Percentiles rank a stretch among this genome's conserved stretches.
Evolutionary conservation across 306 rosid genomes (phyloP).

Genomic region (Spatholobus suberectus): DNA sequence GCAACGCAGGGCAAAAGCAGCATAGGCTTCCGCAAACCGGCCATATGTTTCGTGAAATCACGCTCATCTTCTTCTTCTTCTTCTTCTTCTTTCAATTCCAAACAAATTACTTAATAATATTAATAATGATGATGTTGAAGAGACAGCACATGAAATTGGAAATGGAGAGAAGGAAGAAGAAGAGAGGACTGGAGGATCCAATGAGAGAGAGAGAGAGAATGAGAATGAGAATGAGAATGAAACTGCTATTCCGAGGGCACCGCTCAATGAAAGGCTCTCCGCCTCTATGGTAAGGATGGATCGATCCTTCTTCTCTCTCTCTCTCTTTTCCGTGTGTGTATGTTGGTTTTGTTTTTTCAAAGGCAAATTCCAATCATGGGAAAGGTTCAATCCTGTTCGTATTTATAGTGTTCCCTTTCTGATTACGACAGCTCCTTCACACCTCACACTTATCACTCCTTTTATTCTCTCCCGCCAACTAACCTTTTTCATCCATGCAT

Average conservation of each 20-base stretch:
- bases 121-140: background rate
- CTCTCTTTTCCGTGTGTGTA: background rate
- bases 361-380: background rate
- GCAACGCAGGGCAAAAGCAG: slow-evolving; percentile 79
- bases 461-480: slow-evolving; percentile 2
- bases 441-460: background rate
- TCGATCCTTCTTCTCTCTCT: background rate
- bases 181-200: background rate
- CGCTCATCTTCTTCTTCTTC: slow-evolving; percentile 69
- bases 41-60: slow-evolving; percentile 73
- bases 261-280: background rate
- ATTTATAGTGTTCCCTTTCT: slow-evolving; percentile 3
- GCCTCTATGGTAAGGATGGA: background rate
- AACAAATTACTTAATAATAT: background rate
- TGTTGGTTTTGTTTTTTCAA: background rate
- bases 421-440: background rate
- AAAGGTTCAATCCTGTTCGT: background rate
- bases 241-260: background rate
- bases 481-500: background rate
- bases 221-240: background rate
- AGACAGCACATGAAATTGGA: background rate
- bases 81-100: background rate
- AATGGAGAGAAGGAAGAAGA: slow-evolving; percentile 16
- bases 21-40: slow-evolving; percentile 84
- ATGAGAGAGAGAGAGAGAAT: background rate